Conservation (phyloP, 2,329 filamentous ascomycete genomes). For the Ophiognomonia clavigignenti-juglandacearum region DNA sequence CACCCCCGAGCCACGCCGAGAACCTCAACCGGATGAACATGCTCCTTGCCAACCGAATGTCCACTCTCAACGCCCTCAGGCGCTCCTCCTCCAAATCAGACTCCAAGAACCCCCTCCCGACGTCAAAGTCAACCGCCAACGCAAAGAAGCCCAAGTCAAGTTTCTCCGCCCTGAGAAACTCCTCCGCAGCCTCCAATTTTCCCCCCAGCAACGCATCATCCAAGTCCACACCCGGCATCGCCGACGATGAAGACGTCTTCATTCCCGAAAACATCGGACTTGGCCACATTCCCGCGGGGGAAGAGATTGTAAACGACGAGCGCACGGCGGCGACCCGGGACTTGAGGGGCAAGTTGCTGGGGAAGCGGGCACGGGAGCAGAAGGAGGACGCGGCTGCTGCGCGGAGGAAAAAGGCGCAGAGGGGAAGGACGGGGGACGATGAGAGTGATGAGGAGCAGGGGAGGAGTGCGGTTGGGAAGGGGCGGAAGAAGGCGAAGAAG, state of each 20-base stretch:
- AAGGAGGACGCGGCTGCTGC: constrained; percentile 22
- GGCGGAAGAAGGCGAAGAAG: constrained; percentile 6
- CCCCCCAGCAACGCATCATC: background rate
- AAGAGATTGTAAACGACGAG: constrained; percentile 18
- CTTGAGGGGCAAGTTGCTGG: constrained; percentile 28
- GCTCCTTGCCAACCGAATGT: constrained; percentile 29
- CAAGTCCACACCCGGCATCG: constrained; percentile 8
- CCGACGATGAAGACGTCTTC: constrained; percentile 23
- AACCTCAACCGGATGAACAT: constrained; percentile 39
- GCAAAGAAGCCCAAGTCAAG: constrained; percentile 4
- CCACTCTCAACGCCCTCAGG: constrained; percentile 25
- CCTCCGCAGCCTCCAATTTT: constrained; percentile 1
- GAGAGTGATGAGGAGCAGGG: constrained; percentile 32
- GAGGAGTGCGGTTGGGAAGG: constrained; percentile 23
- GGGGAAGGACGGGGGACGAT: constrained; percentile 38
- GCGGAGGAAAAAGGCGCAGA: constrained; percentile 23
- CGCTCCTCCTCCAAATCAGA: constrained; percentile 9
- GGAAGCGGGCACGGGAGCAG: constrained; percentile 16
- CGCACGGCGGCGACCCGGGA: constrained; percentile 22
- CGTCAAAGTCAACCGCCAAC: constrained; percentile 3
- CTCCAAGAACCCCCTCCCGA: constrained; percentile 11
- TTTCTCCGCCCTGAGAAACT: constrained; percentile 18
- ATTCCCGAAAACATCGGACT: constrained; percentile 33
- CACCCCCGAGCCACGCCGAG: constrained; percentile 32
- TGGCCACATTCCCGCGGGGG: constrained; percentile 30